These are phyloP conservation scores for Gracilaria caudata DNA, from an alignment of 23 red algal genomes.

Conservation along the genomic window DNA sequence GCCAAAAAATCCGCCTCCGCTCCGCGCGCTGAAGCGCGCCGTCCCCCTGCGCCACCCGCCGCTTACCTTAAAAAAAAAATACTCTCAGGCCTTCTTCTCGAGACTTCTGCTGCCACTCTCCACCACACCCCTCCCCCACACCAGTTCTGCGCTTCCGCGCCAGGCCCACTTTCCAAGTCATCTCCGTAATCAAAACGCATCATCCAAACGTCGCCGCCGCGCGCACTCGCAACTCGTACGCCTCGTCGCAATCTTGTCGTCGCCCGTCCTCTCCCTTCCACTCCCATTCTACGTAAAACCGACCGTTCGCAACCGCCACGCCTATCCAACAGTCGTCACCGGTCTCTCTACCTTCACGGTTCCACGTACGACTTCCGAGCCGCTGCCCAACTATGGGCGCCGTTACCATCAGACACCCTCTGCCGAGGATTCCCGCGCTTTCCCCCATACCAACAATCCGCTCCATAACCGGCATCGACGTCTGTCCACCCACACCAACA, in stretches of 20 bases:
- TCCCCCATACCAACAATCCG: slow-evolving; percentile 29
- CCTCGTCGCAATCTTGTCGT: not conserved
- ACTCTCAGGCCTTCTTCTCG: too few species aligned
- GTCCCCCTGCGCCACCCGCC: not conserved
- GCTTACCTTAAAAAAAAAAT: not conserved
- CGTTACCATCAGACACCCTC: not conserved
- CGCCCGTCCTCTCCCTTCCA: not conserved
- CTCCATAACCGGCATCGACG: slow-evolving; percentile 38
- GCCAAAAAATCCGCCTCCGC: not conserved
- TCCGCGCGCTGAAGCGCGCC: not conserved
- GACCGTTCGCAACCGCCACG: not conserved
- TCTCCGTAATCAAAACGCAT: too few species aligned
- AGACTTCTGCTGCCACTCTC: too few species aligned
- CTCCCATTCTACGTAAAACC: not conserved
- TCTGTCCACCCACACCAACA: slow-evolving; percentile 1
- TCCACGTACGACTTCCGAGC: not conserved
- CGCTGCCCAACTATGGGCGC: not conserved
- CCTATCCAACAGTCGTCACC: not conserved
- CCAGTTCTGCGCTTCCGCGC: not conserved
- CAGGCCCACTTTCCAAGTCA: not conserved
- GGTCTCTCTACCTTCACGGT: too few species aligned
- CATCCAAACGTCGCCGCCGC: too few species aligned
- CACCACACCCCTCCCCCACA: not conserved
- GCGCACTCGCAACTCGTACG: not conserved
- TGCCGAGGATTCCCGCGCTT: not conserved